Percentiles rank a stretch among this genome's conserved stretches.
Conservation (phyloP, 1,284 basidiomycete species). For the Thecaphora frezii region DNA sequence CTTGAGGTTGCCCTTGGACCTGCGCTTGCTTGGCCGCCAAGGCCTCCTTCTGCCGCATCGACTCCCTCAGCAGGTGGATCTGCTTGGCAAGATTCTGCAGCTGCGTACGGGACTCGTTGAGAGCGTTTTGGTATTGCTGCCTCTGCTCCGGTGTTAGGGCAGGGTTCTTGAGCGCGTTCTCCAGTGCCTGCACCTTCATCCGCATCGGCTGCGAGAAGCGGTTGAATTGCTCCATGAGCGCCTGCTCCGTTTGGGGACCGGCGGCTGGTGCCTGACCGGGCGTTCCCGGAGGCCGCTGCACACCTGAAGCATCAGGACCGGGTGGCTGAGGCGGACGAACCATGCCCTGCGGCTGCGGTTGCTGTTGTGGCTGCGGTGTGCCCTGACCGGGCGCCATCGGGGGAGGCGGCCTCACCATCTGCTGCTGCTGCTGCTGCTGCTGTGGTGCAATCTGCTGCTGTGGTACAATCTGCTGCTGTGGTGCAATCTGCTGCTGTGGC, state of each 20-base stretch:
- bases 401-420: conserved; percentile 17
- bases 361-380: conserved; percentile 14
- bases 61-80: conserved; percentile 43
- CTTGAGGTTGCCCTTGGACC: conserved; percentile 2
- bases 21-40: conserved; percentile 16
- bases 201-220: conserved; percentile 42
- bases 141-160: conserved; percentile 43
- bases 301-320: conserved; percentile 11
- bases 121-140: conserved; percentile 41
- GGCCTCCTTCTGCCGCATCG: conserved; percentile 39
- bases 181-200: conserved; percentile 42
- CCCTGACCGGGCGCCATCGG: conserved; percentile 9
- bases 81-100: conserved; percentile 47
- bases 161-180: conserved; percentile 34
- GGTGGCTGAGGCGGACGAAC: conserved; percentile 10
- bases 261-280: conserved; percentile 3
- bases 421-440: conserved; percentile 33
- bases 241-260: conserved; percentile 39
- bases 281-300: conserved; percentile 8
- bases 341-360: conserved; percentile 11
- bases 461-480: conserved; percentile 7
- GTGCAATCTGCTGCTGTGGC: conserved; percentile 14
- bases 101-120: conserved; percentile 42
- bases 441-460: conserved; percentile 8
- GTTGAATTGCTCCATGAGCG: conserved; percentile 47